Evolutionary conservation across 306 rosid genomes (phyloP), one percentile per base, ranked within the genome.

Genomic region (Parietaria judaica): DNA sequence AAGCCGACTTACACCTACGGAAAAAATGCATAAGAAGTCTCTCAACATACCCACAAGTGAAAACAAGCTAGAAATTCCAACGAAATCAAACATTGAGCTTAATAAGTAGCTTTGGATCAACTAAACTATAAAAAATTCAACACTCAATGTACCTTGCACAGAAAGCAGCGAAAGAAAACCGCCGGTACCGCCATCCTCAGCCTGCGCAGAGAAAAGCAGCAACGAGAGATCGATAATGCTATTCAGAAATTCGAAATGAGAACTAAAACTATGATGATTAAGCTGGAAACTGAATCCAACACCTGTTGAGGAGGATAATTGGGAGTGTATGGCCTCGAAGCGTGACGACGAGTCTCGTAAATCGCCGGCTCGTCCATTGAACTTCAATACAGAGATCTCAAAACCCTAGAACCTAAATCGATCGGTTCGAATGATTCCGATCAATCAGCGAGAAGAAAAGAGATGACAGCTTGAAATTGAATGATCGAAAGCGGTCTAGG

Each of bases 341-440:
- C 84, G 74, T 82, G 99, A 67, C 67, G 72, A n/a, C 79, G 86
- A 3, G 94, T 81, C 82, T 86, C 94, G 73, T 77, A 84, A n/a
- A 88, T 83, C 59, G 80, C 73, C 15, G 63, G 64, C 63, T 39
- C 71, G 15, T 41, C 45, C 45, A 41, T 41, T 41, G 45, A 41
- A 8, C 45, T 41, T 41, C 45, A 3, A 41, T 41, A 8, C 7
- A 5, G 45, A 41, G 67, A 68, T 82, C 51, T 55, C 77, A 73
- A 62, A 71, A 6, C 57, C 77, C 73, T 70, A 72, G 38, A 38
- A 80, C 78, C 74, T 74, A 61, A 75, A 59, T 37, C 44, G 8
- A 46, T 55, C 17, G 45, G 23, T 71, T 73, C 57, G 77, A 73
- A 66, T 74, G 69, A 67, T 76, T 59, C 34, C 44, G 13, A 47